These are phyloP conservation scores for Dactylellina haptotyla DNA, from an alignment of 2,329 filamentous ascomycete genomes.

Conservation along the genomic window DNA sequence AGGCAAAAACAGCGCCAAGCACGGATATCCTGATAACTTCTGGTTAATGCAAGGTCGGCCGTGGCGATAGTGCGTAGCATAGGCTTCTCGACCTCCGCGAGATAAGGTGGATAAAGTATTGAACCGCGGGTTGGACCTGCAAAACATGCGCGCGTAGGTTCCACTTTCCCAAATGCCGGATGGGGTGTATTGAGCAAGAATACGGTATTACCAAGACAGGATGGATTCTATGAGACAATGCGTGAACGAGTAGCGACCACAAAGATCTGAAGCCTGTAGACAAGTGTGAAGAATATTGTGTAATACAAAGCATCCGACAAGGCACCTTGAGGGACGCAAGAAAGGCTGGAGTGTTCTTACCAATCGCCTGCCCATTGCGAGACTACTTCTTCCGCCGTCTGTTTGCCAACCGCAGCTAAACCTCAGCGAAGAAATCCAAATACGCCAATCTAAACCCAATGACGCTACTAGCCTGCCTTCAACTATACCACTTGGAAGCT, in stretches of 20 bases:
- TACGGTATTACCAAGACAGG: slow-evolving; percentile 4
- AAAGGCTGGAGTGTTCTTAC: slow-evolving; percentile 50
- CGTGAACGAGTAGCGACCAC: slow-evolving; percentile 19
- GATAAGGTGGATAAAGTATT: slow-evolving; percentile 19
- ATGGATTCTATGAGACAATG: slow-evolving; percentile 4
- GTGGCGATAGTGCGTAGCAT: background rate
- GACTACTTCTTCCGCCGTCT: slow-evolving; percentile 18
- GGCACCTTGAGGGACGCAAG: too few species aligned
- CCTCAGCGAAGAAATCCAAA: slow-evolving; percentile 15
- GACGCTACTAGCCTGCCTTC: slow-evolving; percentile 22
- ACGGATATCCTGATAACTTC: slow-evolving; percentile 1
- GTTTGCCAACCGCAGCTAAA: slow-evolving; percentile 8
- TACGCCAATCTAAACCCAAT: slow-evolving; percentile 13
- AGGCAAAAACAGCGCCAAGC: slow-evolving; percentile 18
- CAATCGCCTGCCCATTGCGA: slow-evolving; percentile 1
- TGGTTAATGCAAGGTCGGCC: slow-evolving; percentile 33
- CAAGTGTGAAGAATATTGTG: slow-evolving; percentile 22
- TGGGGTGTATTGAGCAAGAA: background rate
- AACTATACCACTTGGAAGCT: slow-evolving; percentile 32
- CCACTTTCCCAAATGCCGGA: slow-evolving; percentile 16
- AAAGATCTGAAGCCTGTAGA: slow-evolving; percentile 24
- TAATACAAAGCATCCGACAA: slow-evolving; percentile 27
- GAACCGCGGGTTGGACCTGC: slow-evolving; percentile 52
- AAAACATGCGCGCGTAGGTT: slow-evolving; percentile 50
- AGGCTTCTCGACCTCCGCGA: slow-evolving; percentile 24